Evolutionary conservation across 345 rosid genomes (phyloP).

Genomic region (Lumnitzera racemosa): DNA sequence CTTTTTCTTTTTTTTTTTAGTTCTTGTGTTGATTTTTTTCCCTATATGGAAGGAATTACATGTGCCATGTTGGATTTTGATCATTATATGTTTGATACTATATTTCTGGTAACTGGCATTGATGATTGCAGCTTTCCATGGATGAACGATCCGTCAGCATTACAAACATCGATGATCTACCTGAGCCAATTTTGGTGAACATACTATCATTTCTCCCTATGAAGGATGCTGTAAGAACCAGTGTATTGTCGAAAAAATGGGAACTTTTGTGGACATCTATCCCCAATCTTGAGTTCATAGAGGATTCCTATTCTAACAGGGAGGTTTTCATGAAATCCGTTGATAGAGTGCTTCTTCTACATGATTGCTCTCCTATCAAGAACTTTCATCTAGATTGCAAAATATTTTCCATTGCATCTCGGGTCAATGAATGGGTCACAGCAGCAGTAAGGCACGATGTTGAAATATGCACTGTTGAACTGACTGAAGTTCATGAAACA

Average conservation of each 20-base stretch:
- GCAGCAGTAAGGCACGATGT: neutral
- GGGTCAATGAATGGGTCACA: neutral
- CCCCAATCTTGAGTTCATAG: neutral
- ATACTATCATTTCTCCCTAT: too few species aligned
- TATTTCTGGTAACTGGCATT: too few species aligned
- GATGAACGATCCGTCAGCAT: too few species aligned
- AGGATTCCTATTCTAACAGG: neutral
- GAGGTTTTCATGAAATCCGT: constrained; percentile 1
- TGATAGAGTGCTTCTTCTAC: neutral
- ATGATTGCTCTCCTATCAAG: neutral
- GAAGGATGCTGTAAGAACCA: neutral
- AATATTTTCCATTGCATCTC: neutral
- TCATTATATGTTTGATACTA: too few species aligned
- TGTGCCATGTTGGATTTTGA: too few species aligned
- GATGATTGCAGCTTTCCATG: too few species aligned
- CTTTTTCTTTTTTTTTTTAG: too few species aligned
- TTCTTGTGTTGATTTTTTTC: too few species aligned
- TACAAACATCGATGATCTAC: too few species aligned
- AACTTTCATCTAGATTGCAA: neutral
- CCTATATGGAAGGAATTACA: too few species aligned
- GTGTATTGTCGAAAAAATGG: constrained; percentile 2
- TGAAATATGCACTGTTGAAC: neutral
- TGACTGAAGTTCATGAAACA: neutral
- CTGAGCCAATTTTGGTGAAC: too few species aligned
- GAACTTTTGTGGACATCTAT: constrained; percentile 1